Evolutionary conservation across 257 asterid genomes (phyloP).

Genomic region (Solanum habrochaites): DNA sequence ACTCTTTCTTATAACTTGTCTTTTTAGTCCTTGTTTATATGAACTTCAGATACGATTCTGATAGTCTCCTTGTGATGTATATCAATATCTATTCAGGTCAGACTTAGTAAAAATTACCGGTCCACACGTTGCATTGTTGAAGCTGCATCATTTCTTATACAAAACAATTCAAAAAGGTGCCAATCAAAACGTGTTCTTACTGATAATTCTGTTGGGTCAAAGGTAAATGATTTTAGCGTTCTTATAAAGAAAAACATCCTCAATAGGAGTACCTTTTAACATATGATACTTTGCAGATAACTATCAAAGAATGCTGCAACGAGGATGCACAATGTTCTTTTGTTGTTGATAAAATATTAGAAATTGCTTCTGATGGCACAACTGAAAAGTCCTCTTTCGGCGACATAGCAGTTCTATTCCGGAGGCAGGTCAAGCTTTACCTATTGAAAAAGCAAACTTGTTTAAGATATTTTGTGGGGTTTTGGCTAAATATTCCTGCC

Average conservation of each 20-base stretch:
- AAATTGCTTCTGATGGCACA: slow-evolving; percentile 57
- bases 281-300: slow-evolving; percentile 39
- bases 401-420: slow-evolving; percentile 68
- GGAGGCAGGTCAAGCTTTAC: slow-evolving; percentile 81
- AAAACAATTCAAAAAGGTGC: slow-evolving; percentile 62
- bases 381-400: slow-evolving; percentile 54
- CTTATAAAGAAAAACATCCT: not conserved
- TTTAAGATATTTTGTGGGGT: not conserved
- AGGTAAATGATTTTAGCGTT: slow-evolving; percentile 31
- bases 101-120: slow-evolving; percentile 74
- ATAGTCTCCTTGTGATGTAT: not conserved
- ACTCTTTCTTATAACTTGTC: not conserved
- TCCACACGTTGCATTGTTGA: slow-evolving; percentile 90
- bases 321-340: slow-evolving; percentile 89
- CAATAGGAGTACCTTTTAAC: not conserved
- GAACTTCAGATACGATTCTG: not conserved
- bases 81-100: slow-evolving; percentile 43
- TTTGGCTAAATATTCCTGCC: not conserved
- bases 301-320: slow-evolving; percentile 76
- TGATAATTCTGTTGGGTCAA: slow-evolving; percentile 74
- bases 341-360: slow-evolving; percentile 88
- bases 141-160: slow-evolving; percentile 83
- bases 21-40: not conserved
- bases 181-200: slow-evolving; percentile 58
- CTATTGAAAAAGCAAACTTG: slow-evolving; percentile 4